Conservation (phyloP, 768 basidiomycete genomes). For the Albatrellus ellisii region DNA sequence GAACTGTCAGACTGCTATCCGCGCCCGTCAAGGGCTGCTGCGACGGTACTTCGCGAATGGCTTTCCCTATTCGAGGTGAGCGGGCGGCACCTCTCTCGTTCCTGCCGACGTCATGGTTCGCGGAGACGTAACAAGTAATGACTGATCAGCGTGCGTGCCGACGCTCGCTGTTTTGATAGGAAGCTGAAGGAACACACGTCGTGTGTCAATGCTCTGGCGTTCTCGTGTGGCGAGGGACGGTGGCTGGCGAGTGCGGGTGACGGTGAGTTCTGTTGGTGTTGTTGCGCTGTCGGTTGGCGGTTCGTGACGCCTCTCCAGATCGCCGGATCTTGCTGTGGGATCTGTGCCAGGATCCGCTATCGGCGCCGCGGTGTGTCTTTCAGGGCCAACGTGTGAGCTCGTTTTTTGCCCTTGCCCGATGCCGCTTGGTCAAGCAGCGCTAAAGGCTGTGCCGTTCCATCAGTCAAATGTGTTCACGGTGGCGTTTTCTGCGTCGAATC, state of each 20-base stretch:
- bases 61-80: not conserved
- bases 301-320: conserved; percentile 14
- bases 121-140: not conserved
- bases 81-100: not conserved
- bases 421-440: no score
- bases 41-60: not conserved
- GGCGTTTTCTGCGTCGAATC: conserved; percentile 55
- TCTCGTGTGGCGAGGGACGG: conserved; percentile 22
- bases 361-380: conserved; percentile 17
- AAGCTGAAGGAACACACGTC: conserved; percentile 22
- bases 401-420: not conserved
- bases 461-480: conserved; percentile 63
- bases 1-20: not conserved
- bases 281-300: not conserved
- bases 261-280: conserved; percentile 14
- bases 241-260: conserved; percentile 29
- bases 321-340: conserved; percentile 23
- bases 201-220: conserved; percentile 24
- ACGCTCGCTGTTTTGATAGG: no score
- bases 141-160: no score
- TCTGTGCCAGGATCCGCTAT: conserved; percentile 21
- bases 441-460: conserved; percentile 1
- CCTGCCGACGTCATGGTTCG: not conserved
- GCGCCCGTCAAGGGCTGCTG: not conserved
- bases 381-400: conserved; percentile 18